phyloP scores from a whole-genome alignment of 148 eudicot species.

The Salicornia ramosissima region DNA sequence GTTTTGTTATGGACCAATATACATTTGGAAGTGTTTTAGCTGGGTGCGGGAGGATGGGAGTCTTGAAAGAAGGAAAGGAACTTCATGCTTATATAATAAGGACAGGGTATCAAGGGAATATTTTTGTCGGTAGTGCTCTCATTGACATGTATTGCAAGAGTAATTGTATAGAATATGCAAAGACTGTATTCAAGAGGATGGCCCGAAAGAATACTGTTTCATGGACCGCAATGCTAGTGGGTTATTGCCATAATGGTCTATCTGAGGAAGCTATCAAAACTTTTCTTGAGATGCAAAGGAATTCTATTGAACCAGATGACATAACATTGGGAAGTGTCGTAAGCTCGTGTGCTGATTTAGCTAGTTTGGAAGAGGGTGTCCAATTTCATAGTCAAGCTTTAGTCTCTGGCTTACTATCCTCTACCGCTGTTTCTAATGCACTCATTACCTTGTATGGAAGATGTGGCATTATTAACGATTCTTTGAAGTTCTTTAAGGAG shows the following conservation, averaged over 20 bases:
- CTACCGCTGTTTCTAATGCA: slow-evolving; percentile 72
- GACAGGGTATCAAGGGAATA: slow-evolving; percentile 44
- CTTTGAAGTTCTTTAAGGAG: slow-evolving; percentile 61
- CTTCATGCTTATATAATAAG: slow-evolving; percentile 63
- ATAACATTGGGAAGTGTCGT: slow-evolving; percentile 78
- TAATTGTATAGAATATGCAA: slow-evolving; percentile 52
- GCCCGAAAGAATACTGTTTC: slow-evolving; percentile 58
- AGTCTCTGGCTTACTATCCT: slow-evolving; percentile 59
- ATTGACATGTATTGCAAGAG: slow-evolving; percentile 88
- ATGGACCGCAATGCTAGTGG: slow-evolving; percentile 88
- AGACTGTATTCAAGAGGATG: slow-evolving; percentile 58
- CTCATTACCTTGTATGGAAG: slow-evolving; percentile 85
- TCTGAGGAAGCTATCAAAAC: slow-evolving; percentile 64
- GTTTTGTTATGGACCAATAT: slow-evolving; percentile 58
- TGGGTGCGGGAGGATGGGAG: slow-evolving; percentile 66
- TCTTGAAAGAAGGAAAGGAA: slow-evolving; percentile 65
- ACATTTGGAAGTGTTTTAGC: slow-evolving; percentile 82
- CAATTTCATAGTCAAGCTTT: slow-evolving; percentile 82
- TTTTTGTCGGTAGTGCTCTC: slow-evolving; percentile 81
- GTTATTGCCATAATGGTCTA: slow-evolving; percentile 74
- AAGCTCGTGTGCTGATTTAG: slow-evolving; percentile 79
- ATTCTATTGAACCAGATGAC: slow-evolving; percentile 56
- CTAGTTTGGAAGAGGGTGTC: slow-evolving; percentile 79
- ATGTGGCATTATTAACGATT: slow-evolving; percentile 81
- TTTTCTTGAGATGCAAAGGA: slow-evolving; percentile 55